These are phyloP conservation scores for Laguncularia racemosa DNA, from an alignment of 345 rosid genomes.

Conservation along the genomic window DNA sequence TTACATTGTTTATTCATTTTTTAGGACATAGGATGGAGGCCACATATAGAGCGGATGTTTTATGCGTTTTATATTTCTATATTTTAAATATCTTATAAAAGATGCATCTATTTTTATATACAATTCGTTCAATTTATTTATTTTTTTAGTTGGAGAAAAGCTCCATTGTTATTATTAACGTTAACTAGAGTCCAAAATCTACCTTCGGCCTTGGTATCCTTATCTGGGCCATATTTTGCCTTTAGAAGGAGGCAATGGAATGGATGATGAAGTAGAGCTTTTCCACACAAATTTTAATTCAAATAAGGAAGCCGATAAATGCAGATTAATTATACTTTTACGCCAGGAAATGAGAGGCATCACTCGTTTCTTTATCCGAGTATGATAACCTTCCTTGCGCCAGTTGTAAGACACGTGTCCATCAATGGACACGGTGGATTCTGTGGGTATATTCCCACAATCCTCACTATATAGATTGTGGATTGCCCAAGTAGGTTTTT, in stretches of 20 bases:
- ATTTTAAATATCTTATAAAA: no score
- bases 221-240: no score
- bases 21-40: no score
- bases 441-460: conserved; percentile 38
- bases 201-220: no score
- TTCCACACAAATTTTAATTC: conserved; percentile 15
- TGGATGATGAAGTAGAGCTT: conserved; percentile 12
- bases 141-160: no score
- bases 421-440: conserved; percentile 17
- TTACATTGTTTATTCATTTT: no score
- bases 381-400: conserved; percentile 52
- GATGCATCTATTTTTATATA: no score
- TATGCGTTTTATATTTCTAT: no score
- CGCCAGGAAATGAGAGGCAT: conserved; percentile 35
- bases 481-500: conserved; percentile 21
- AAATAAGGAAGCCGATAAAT: conserved; percentile 13
- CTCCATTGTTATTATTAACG: no score
- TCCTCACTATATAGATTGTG: conserved; percentile 10
- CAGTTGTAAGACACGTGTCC: conserved; percentile 41
- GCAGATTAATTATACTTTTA: conserved; percentile 11
- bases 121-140: no score
- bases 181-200: no score
- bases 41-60: no score
- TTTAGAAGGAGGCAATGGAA: background rate
- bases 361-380: conserved; percentile 67